phyloP scores from a whole-genome alignment of 1,284 basidiomycete species.

The Microbotryomycetes sp. region DNA sequence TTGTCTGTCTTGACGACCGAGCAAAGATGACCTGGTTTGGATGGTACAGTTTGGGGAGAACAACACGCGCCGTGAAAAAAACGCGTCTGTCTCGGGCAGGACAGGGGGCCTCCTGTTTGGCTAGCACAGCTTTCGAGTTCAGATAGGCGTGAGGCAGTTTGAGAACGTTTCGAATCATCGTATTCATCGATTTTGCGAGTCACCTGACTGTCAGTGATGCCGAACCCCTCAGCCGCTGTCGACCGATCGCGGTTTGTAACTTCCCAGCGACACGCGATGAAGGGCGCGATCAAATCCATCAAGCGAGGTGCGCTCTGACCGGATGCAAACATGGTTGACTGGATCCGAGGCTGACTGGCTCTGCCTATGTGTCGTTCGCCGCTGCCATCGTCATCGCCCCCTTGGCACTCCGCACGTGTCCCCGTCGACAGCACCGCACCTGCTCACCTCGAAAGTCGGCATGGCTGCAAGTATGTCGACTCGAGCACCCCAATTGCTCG shows the following conservation, averaged over 20 bases:
- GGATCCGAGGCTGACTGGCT: no score
- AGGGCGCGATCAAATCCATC: constrained; percentile 17
- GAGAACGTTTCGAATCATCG: no score
- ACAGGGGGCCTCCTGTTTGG: no score
- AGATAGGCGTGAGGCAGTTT: no score
- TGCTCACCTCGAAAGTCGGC: constrained; percentile 74
- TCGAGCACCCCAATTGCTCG: not conserved
- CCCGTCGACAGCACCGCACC: constrained; percentile 63
- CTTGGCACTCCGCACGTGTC: no score
- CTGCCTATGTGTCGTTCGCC: no score
- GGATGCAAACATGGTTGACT: no score
- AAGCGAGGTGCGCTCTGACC: constrained; percentile 17
- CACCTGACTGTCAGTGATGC: not conserved
- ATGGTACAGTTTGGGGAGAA: not conserved
- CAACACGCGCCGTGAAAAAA: not conserved
- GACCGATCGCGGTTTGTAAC: not conserved
- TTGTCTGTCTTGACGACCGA: not conserved
- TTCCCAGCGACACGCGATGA: not conserved
- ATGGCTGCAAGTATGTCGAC: constrained; percentile 79
- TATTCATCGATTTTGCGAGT: no score
- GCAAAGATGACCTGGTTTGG: not conserved
- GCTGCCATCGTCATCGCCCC: no score
- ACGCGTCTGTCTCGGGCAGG: not conserved
- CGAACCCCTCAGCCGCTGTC: not conserved
- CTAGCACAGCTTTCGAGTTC: no score